Evolutionary conservation across 139 green algal species (phyloP).

Genomic region (Tetraselmis striata): DNA sequence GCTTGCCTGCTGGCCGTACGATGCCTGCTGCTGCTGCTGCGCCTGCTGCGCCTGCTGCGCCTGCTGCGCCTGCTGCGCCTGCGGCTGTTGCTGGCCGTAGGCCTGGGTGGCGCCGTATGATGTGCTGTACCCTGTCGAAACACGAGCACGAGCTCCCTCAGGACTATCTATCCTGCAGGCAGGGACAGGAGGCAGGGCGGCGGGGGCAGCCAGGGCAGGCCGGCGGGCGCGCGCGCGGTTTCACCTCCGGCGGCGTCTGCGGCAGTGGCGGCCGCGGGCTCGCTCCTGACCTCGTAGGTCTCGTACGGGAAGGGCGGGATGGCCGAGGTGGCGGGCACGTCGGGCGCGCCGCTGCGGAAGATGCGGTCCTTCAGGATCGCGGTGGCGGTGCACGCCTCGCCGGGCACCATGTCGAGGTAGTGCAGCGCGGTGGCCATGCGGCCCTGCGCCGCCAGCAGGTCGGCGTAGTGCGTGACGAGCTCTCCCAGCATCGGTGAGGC

Average conservation of each 20-base stretch:
- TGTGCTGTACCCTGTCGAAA: neutral
- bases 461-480: slow-evolving; percentile 75
- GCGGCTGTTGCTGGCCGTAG: slow-evolving; percentile 18
- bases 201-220: no score
- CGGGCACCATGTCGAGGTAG: slow-evolving; percentile 69
- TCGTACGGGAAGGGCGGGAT: slow-evolving; percentile 65
- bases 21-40: slow-evolving; percentile 16
- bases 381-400: slow-evolving; percentile 50
- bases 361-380: slow-evolving; percentile 81
- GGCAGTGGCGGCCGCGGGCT: neutral
- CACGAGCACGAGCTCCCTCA: no score
- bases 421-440: slow-evolving; percentile 63
- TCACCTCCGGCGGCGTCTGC: neutral
- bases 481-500: slow-evolving; percentile 50
- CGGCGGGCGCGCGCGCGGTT: no score
- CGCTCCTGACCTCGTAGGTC: slow-evolving; percentile 34
- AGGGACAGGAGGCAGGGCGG: no score
- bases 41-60: slow-evolving; percentile 8
- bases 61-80: slow-evolving; percentile 11
- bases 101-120: neutral
- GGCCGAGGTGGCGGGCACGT: slow-evolving; percentile 23
- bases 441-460: slow-evolving; percentile 64
- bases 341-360: slow-evolving; percentile 44
- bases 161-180: no score
- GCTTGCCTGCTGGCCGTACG: slow-evolving; percentile 14